Evolutionary conservation across 495 filamentous ascomycete species (phyloP).

Genomic region (Hyaloscypha variabilis): DNA sequence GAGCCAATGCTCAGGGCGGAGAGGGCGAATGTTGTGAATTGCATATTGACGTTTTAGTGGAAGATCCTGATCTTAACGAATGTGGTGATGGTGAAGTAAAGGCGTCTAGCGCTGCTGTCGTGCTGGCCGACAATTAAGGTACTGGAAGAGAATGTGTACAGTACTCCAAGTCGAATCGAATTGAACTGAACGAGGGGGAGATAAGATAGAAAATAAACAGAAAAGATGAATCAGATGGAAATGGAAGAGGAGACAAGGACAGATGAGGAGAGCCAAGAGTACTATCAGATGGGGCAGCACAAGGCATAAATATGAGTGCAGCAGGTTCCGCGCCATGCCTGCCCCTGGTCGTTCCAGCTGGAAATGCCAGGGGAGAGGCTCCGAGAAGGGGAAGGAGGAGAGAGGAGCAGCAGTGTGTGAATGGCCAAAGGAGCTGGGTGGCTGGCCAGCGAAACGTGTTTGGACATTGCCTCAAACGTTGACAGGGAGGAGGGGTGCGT

Average conservation of each 20-base stretch:
- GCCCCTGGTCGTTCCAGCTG: not conserved
- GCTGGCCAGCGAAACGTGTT: conserved; percentile 45
- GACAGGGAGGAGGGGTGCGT: not conserved
- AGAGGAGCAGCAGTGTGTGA: conserved; percentile 11
- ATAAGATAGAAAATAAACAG: conserved; percentile 14
- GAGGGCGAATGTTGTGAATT: conserved; percentile 49
- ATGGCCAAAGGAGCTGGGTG: conserved; percentile 25
- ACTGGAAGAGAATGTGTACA: conserved; percentile 27
- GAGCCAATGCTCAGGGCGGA: conserved; percentile 47
- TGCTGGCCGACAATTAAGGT: conserved; percentile 35
- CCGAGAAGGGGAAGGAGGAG: not conserved
- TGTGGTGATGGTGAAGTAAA: conserved; percentile 22
- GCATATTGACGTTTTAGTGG: conserved; percentile 47
- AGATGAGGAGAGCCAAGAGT: conserved; percentile 24
- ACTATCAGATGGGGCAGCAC: conserved; percentile 28
- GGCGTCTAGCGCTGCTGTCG: conserved; percentile 54
- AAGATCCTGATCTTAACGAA: conserved; percentile 30
- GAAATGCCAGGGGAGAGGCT: not conserved
- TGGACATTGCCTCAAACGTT: conserved; percentile 33
- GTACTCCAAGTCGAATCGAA: not conserved
- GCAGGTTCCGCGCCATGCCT: not conserved
- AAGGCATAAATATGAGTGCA: conserved; percentile 37
- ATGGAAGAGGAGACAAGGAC: conserved; percentile 32
- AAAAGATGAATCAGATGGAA: conserved; percentile 32
- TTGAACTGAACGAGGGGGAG: not conserved